Base-by-base conservation (phyloP, 768 basidiomycete genomes). In the Pisolithus microcarpus region DNA sequence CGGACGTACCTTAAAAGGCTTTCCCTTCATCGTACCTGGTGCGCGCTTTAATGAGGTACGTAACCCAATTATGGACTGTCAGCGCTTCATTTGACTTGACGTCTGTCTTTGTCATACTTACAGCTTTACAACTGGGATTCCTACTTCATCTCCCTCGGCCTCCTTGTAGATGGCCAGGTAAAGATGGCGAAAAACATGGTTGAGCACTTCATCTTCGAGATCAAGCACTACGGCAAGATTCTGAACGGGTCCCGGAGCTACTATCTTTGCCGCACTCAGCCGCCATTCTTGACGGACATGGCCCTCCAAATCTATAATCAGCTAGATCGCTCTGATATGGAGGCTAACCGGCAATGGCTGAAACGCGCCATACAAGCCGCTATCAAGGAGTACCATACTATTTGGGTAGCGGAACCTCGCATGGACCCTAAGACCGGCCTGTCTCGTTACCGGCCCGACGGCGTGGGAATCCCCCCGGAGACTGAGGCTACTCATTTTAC, bases 401-500 rank as follows among this genome's bases (percentile, higher is more conserved):
- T 98, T 57, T 99, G 96, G 96, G 85, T 94, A 54, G 86, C 91
- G 2, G 84, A 87, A 62, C 96, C 95, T 24, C 87, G 96, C 21
- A 85, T 98, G 59, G 94, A 99, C 67, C 84, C 86, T 42, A 89
- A 88, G 70, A 92, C 93, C 15, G 95, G 96, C 23, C 79, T 99
- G 15, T 96, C 94, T 0, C 83, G 96, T 44, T 99, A 85, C 70
- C 84, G 94, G 26, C 95, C 95, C 8, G 91, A 87, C 54, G 96
- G 96, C 13, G 64, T 91, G 9, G 96, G 96, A 26, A 96, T 99
- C 52, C 96, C 95, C 11, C 96, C 96, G 0, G 96, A 99, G 73
- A 99, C 96, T 0, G 96, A 99, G 67, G 96, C 96, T 2, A 87
- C 87, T 7, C 96, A 99, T 72, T 99, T 99, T 69, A 97, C 93